Evolutionary conservation across 345 rosid species (phyloP).

Genomic region (Punica granatum): DNA sequence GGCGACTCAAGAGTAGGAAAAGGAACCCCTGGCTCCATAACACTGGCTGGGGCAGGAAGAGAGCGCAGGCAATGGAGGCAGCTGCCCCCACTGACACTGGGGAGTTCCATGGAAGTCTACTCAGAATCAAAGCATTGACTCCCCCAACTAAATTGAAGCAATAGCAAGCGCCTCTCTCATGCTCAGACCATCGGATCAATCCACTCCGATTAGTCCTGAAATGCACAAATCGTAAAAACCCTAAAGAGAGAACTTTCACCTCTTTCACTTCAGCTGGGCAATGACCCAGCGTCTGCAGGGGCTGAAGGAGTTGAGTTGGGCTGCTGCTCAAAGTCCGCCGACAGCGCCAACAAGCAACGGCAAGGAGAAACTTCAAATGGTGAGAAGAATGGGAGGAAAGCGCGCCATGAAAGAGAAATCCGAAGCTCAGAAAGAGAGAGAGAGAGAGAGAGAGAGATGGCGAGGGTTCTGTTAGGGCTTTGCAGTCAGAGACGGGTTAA

Average conservation of each 20-base stretch:
- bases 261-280: too few species aligned
- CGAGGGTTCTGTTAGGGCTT: conserved; percentile 3
- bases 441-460: too few species aligned
- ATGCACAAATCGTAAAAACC: not conserved
- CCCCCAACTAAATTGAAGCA: not conserved
- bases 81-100: not conserved
- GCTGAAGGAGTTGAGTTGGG: too few species aligned
- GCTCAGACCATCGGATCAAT: not conserved
- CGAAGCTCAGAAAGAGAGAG: not conserved
- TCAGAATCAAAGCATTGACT: not conserved
- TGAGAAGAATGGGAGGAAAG: not conserved
- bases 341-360: not conserved
- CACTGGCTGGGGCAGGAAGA: not conserved
- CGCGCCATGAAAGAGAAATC: not conserved
- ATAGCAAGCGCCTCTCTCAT: not conserved
- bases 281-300: too few species aligned
- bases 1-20: conserved; percentile 44
- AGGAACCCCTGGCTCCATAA: conserved; percentile 25
- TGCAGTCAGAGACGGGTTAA: not conserved
- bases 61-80: not conserved
- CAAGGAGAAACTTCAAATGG: not conserved
- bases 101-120: not conserved
- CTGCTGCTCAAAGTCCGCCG: too few species aligned
- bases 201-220: not conserved
- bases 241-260: not conserved